Evolutionary conservation across 2,329 filamentous ascomycete species (phyloP).

Genomic region (Stemphylium beticola): DNA sequence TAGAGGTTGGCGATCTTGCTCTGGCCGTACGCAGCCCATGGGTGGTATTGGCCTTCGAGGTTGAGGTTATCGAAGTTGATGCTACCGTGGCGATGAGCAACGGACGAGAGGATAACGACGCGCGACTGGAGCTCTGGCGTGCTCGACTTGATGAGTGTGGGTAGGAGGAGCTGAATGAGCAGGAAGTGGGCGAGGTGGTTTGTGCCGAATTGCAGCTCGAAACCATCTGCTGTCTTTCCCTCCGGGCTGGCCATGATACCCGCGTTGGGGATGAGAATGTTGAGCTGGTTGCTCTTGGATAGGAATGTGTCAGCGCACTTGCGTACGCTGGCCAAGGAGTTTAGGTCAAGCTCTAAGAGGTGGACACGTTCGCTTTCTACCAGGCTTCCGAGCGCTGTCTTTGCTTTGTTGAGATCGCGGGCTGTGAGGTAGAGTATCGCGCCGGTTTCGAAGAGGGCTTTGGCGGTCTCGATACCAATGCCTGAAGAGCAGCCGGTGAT

Average conservation of each 20-base stretch:
- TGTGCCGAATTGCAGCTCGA: slow-evolving; percentile 50
- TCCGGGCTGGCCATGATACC: slow-evolving; percentile 43
- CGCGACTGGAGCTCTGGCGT: slow-evolving; percentile 52
- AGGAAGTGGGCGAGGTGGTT: slow-evolving; percentile 59
- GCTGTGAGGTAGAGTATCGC: too few relatives aligned
- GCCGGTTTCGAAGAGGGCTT: too few relatives aligned
- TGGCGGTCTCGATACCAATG: too few relatives aligned
- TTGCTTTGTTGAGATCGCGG: too few relatives aligned
- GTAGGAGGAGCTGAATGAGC: slow-evolving; percentile 56
- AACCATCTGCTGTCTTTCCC: slow-evolving; percentile 36
- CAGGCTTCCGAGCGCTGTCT: too few relatives aligned
- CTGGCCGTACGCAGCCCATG: too few relatives aligned
- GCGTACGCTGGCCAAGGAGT: slow-evolving; percentile 18
- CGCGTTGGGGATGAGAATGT: slow-evolving; percentile 36
- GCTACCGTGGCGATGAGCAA: not conserved
- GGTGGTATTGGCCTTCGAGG: too few relatives aligned
- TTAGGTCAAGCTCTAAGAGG: slow-evolving; percentile 7
- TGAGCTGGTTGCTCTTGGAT: slow-evolving; percentile 9
- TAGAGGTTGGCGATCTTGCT: too few relatives aligned
- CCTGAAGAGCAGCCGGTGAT: too few relatives aligned
- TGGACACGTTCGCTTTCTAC: too few relatives aligned
- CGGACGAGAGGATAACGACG: slow-evolving; percentile 58
- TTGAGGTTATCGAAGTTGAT: too few relatives aligned
- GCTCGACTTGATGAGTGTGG: slow-evolving; percentile 47
- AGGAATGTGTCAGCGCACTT: slow-evolving; percentile 10